Base-by-base conservation (phyloP, 371 early-diverging fungal genomes). In the Actinomortierella wolfii region DNA sequence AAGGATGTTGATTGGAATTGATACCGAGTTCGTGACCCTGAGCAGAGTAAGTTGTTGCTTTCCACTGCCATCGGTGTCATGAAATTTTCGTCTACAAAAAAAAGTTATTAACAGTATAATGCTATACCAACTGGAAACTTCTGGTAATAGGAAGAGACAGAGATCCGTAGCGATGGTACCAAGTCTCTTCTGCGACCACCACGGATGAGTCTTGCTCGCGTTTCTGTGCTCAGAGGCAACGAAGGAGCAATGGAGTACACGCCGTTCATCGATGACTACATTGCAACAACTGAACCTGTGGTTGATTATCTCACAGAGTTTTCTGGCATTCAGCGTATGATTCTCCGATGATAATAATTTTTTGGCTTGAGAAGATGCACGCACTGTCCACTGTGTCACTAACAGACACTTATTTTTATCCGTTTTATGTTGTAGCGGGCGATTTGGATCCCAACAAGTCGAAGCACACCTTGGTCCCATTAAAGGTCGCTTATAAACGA, bases 241-340 rank as follows among this genome's bases (percentile, higher is more conserved):
- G 80, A 79, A 14, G 93, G 92, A 0, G 76, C 78, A 1, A 67
- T 83, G 46, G 86, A 89, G 42, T 89, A 87, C 18, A 76, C 88
- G 4, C 96, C 97, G 1, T 96, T 96, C 68, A 94, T 97, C 26
- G 98, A 97, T 74, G 98, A 97, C 61, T 97, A 97, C 69, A 93
- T 97, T 44, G 86, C 83, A 0, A 88, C 90, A 1, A 83, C 84
- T 4, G 92, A 93, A 48, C 90, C 90, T 2, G 84, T 97, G 18
- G 92, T 89, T 15, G 95, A 97, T 64, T 94, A 95, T 62, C 64
- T 96, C 26, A 95, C 98, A 0, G 92, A 93, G 71, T 97, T 83
- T 63, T 93, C 94, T 24, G 97, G 98, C 34, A 96, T 97, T 57
- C 86, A 89, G 54, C 83, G 83, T 81, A 63, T 51, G 63, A 39